Percentiles rank a stretch among this genome's conserved stretches.
Evolutionary conservation across 2,329 filamentous ascomycete genomes (phyloP).

Genomic region (Pyrenophora tritici-repentis): DNA sequence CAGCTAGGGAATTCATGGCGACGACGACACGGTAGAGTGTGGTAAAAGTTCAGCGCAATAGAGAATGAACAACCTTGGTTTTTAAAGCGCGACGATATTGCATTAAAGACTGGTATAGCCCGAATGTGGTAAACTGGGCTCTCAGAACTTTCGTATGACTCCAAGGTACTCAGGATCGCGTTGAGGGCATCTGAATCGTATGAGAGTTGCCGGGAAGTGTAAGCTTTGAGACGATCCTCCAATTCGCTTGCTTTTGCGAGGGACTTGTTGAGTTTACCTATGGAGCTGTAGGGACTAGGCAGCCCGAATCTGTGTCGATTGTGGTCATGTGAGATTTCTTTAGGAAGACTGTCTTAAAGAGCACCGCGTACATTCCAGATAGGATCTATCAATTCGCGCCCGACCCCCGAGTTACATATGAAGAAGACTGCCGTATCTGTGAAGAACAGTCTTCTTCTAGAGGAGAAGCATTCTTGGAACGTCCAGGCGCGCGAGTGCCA

Average conservation of each 20-base stretch:
- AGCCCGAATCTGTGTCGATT: no score
- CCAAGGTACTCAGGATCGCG: background rate
- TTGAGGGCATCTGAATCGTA: background rate
- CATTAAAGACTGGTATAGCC: background rate
- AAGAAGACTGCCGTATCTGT: background rate
- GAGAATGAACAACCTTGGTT: no score
- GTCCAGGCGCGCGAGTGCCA: background rate
- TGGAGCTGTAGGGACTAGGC: no score
- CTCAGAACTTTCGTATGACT: background rate
- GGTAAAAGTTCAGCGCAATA: background rate
- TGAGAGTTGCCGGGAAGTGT: background rate
- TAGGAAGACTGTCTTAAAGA: no score
- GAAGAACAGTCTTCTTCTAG: background rate
- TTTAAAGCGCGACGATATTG: no score
- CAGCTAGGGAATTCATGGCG: background rate
- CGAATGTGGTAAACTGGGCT: background rate
- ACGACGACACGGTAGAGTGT: background rate
- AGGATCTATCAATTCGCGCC: no score
- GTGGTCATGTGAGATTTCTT: no score
- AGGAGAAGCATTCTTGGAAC: background rate
- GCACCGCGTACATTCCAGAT: background rate
- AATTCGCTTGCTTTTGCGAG: no score
- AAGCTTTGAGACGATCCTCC: background rate
- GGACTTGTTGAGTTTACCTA: no score
- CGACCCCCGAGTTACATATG: background rate